Evolutionary conservation across 176 grass and related monocot species (phyloP), one percentile per base, ranked within the genome.

Genomic region (Oryza punctata): DNA sequence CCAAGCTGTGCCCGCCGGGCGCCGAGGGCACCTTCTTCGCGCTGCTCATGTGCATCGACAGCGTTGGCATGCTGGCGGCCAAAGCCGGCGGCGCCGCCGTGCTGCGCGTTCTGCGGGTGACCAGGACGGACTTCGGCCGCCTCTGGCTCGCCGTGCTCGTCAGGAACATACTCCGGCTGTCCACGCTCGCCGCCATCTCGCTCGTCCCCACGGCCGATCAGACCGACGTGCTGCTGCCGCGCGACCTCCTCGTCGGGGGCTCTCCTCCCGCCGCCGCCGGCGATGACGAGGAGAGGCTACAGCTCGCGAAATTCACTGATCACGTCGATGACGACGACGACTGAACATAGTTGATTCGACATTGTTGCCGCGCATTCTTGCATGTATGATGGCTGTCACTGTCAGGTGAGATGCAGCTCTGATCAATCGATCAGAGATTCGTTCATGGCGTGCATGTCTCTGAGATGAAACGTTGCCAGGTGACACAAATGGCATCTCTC

Each of bases 21-120:
- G 88, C 89, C 9, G 95, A 97, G 78, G 92, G 92, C 26, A 97
- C 95, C 65, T 94, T 97, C 85, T 97, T 97, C 32, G 95, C 90
- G 2, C 92, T 94, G 67, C 90, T 97, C 47, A 94, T 94, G 95
- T 97, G 92, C 81, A 97, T 94, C 19, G 95, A 94, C 73, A 94
- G 86, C 75, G 24, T 91, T 0, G 92, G 95, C 76, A 73, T 81
- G 63, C 77, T 94, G 85, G 16, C 87, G 18, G 87, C 89, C 71
- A 97, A 94, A 75, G 85, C 78, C 2, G 84, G 73, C 26, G 95
- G 95, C 7, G 92, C 92, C 35, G 19, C 85, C 65, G 80, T 91
- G 82, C 91, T 97, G 21, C 82, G 86, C 38, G 77, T 59, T 14
- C 86, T 97, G 35, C 90, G 68, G 76, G 90, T 97, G 19, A 97